Conservation (phyloP, 2,329 filamentous ascomycete genomes). For the Scedosporium apiospermum region DNA sequence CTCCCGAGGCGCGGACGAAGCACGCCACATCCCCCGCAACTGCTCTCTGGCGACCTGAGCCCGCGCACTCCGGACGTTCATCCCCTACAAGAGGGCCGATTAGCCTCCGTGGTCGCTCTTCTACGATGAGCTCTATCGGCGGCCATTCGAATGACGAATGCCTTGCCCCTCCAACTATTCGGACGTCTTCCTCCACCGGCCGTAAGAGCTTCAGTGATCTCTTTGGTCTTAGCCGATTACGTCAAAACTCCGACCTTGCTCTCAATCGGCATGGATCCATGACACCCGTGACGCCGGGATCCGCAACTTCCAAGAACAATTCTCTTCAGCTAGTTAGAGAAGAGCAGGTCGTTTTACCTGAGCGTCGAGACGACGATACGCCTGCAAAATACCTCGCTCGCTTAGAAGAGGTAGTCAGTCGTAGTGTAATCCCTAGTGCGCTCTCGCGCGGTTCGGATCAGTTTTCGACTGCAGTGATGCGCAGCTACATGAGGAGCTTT, state of each 20-base stretch:
- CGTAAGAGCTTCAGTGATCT: slow-evolving; percentile 90
- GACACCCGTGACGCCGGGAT: slow-evolving; percentile 59
- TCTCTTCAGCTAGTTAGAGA: slow-evolving; percentile 72
- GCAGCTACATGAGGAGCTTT: slow-evolving; percentile 93
- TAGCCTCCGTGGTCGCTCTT: slow-evolving; percentile 66
- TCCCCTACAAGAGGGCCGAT: slow-evolving; percentile 52
- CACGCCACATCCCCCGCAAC: slow-evolving; percentile 34
- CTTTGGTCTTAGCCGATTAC: slow-evolving; percentile 66
- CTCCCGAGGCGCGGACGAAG: slow-evolving; percentile 14
- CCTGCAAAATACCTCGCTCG: slow-evolving; percentile 81
- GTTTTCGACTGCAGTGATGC: slow-evolving; percentile 73
- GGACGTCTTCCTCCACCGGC: slow-evolving; percentile 81
- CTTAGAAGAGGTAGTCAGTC: slow-evolving; percentile 69
- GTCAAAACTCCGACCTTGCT: slow-evolving; percentile 69
- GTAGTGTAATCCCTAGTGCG: slow-evolving; percentile 74
- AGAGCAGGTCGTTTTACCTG: slow-evolving; percentile 55
- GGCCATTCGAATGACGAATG: slow-evolving; percentile 64
- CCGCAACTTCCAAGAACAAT: slow-evolving; percentile 67
- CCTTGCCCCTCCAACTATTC: slow-evolving; percentile 54
- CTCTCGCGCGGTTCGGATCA: slow-evolving; percentile 79
- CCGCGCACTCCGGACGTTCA: slow-evolving; percentile 53
- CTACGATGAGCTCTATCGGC: slow-evolving; percentile 77
- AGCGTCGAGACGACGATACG: slow-evolving; percentile 78
- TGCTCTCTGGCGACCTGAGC: slow-evolving; percentile 38
- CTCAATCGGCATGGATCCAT: slow-evolving; percentile 58